Base-by-base conservation (phyloP, 2,329 filamentous ascomycete genomes). In the Trichoderma guizhouense region DNA sequence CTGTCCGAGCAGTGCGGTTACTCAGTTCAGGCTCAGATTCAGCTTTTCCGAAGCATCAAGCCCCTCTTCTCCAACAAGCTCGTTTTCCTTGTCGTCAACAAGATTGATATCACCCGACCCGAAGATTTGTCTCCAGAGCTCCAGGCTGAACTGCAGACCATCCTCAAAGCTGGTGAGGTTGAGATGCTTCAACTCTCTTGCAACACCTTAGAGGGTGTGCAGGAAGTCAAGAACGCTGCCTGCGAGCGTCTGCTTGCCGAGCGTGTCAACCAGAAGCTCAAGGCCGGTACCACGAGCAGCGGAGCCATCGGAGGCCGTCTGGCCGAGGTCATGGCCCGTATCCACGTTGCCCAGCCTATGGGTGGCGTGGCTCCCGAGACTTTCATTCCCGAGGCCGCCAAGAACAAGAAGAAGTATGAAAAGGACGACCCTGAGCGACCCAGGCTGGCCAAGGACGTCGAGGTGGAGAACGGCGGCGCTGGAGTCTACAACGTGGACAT, bases 61-160 rank as follows among this genome's bases (percentile, higher is more conserved):
- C 96, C 96, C 36, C 87, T 99, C 26, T 99, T 99, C 81, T 91
- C 94, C 69, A 98, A 98, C 86, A 98, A 98, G 86, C 88, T 98
- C 63, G 95, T 98, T 58, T 98, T 97, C 81, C 88, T 99, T 72
- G 93, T 98, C 71, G 88, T 98, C 84, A 99, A 99, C 91, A 99
- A 99, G 88, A 98, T 98, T 76, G 96, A 99, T 82, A 89, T 98
- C 72, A 90, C 92, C 79, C 89, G 91, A 72, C 94, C 95, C 1
- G 94, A 97, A 79, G 94, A 98, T 79, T 85, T 99, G 47, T 92
- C 96, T 75, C 84, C 89, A 7, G 93, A 93, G 77, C 90, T 91
- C 28, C 92, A 95, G 80, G 89, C 90, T 70, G 88, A 95, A 79
- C 85, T 99, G 55, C 90, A 97, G 79, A 85, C 89, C 30, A 88